phyloP scores from a whole-genome alignment of 305 asterid species.

The Fraxinus baroniana region DNA sequence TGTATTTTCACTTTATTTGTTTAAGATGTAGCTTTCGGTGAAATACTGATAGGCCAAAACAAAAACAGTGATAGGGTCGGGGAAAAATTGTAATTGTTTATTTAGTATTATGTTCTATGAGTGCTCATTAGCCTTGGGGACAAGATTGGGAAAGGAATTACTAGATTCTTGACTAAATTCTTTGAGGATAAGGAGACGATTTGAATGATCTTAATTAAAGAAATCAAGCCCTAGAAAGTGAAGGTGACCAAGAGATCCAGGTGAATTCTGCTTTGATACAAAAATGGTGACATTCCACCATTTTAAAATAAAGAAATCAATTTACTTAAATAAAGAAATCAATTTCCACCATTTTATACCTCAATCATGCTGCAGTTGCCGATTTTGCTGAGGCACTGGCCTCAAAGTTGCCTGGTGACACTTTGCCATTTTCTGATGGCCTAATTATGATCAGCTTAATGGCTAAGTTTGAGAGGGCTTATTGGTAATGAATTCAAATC shows the following conservation, averaged over 20 bases:
- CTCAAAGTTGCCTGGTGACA: conserved; percentile 60
- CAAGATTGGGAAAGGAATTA: no score
- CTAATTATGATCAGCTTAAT: neutral
- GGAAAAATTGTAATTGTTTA: neutral
- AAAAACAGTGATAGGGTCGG: neutral
- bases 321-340: no score
- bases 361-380: conserved; percentile 54
- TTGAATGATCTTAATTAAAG: no score
- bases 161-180: no score
- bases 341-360: conserved; percentile 57
- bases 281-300: conserved; percentile 66
- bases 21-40: neutral
- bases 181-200: no score
- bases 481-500: neutral
- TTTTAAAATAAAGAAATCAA: conserved; percentile 41
- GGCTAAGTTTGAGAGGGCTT: neutral
- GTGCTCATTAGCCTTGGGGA: no score
- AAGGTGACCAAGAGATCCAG: neutral
- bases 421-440: neutral
- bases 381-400: conserved; percentile 87
- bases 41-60: neutral
- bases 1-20: neutral
- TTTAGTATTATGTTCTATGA: neutral
- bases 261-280: neutral
- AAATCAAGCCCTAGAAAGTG: no score